Base-by-base conservation (phyloP, 345 rosid genomes). In the Pugionium cornutum region DNA sequence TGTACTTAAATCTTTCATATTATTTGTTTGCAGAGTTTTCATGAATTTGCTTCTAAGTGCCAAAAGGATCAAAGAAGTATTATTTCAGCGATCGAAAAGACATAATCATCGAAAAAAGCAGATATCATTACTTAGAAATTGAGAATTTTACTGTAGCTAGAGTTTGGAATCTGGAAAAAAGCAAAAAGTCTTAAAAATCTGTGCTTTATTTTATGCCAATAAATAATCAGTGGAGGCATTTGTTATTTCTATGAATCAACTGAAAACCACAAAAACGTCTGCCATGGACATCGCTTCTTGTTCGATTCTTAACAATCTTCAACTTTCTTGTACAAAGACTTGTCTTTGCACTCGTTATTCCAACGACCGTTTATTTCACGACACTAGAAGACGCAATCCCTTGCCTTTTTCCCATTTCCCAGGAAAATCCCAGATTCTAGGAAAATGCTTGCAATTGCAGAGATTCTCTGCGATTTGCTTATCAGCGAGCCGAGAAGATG, bases 401-500 rank as follows among this genome's bases (percentile, higher is more conserved):
- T 56, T 76, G 31, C 47, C 77, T 74, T 32, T 78, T 58, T 64
- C 68, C 25, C 5, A 54, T 77, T 64, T 64, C 75, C 67, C 78
- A 2, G 56, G 65, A 41, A 70, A 57, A 70, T 74, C 34, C 73
- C 53, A 47, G 27, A 53, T 65, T 41, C n/a, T 8, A 54, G 9
- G 51, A 58, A 85, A 64, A 65, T 65, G 41, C 39, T 10, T 69
- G 27, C 72, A 45, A 40, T 41, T 62, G 31, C 77, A 53, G 67
- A 78, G 78, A 26, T 80, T 76, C 56, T n/a, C 82, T 51, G 64
- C 78, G 30, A 48, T 77, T 66, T 59, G 78, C 80, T 82, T 83
- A 18, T 41, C 79, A 50, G 64, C 83, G 18, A 46, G 35, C 41
- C 54, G 62, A 68, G 50, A 43, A 5, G 57, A 60, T 47, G 78